phyloP scores from a whole-genome alignment of 2,329 filamentous ascomycete genomes.

The Cytospora chrysosperma region DNA sequence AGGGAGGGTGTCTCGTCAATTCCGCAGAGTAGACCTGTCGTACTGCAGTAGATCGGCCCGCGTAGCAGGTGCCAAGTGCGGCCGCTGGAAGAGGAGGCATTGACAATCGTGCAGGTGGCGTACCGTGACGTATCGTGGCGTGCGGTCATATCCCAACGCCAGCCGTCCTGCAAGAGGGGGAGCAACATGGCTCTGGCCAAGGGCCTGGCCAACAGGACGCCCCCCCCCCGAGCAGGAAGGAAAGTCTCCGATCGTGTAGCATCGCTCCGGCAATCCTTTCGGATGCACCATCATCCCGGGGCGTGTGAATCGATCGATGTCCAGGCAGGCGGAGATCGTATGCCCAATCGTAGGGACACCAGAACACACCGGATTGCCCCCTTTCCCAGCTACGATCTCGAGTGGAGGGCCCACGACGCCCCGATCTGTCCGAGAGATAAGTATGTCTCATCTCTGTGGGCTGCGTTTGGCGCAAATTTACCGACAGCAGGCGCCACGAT shows the following conservation, averaged over 20 bases:
- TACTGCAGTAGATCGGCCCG: neutral
- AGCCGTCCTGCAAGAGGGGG: neutral
- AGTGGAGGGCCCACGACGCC: neutral
- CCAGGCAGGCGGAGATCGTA: constrained; percentile 1
- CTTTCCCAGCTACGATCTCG: constrained; percentile 6
- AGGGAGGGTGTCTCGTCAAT: neutral
- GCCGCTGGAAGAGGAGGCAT: neutral
- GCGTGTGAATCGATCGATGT: neutral
- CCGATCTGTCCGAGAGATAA: neutral
- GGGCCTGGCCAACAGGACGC: neutral
- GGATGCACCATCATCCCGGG: neutral
- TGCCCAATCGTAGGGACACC: constrained; percentile 2
- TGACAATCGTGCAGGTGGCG: neutral
- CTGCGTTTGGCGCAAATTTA: neutral
- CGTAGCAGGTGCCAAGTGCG: neutral
- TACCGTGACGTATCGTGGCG: neutral
- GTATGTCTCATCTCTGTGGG: neutral
- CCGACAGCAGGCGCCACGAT: neutral
- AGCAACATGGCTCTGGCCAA: neutral
- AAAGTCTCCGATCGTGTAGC: neutral
- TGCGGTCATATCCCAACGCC: no score
- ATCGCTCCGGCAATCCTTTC: neutral
- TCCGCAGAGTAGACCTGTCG: neutral
- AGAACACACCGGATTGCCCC: neutral
- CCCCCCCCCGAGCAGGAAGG: neutral